These are phyloP conservation scores for Rhodosporidiobolus odoratus DNA, from an alignment of 768 basidiomycete genomes.

Conservation along the genomic window DNA sequence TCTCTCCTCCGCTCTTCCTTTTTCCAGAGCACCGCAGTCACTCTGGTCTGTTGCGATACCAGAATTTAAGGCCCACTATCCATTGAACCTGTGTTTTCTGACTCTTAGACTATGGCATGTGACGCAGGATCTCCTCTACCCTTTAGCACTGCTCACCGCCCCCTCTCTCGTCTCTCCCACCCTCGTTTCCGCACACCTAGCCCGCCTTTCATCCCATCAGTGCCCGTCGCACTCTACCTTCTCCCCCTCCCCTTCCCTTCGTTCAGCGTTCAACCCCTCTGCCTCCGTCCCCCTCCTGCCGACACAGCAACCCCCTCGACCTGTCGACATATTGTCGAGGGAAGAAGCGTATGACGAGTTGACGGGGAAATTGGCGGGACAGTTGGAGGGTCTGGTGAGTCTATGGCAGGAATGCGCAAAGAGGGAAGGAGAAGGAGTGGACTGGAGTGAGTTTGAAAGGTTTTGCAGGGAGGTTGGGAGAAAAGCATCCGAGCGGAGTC, in stretches of 20 bases:
- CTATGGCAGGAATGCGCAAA: conserved; percentile 21
- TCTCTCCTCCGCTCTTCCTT: neutral
- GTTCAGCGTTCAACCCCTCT: neutral
- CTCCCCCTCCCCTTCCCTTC: neutral
- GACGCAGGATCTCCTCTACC: conserved; percentile 30
- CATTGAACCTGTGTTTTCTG: neutral
- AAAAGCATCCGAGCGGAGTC: conserved; percentile 7
- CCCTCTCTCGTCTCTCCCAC: conserved; percentile 18
- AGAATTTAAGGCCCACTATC: too few species aligned
- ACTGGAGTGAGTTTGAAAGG: neutral
- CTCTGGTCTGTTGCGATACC: too few species aligned
- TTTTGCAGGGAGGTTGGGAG: neutral
- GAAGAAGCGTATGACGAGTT: conserved; percentile 5
- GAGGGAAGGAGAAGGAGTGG: neutral
- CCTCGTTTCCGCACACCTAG: conserved; percentile 4
- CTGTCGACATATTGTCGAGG: conserved; percentile 1
- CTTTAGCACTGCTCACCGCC: conserved; percentile 19
- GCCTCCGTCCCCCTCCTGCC: conserved; percentile 11
- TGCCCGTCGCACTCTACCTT: neutral
- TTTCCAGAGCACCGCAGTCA: too few species aligned
- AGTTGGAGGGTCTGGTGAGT: neutral
- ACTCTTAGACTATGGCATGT: too few species aligned
- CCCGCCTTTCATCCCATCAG: neutral
- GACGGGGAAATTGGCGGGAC: neutral
- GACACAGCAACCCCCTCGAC: conserved; percentile 16